These are phyloP conservation scores for Lentinula boryana DNA, from an alignment of 768 basidiomycete genomes.

Conservation along the genomic window DNA sequence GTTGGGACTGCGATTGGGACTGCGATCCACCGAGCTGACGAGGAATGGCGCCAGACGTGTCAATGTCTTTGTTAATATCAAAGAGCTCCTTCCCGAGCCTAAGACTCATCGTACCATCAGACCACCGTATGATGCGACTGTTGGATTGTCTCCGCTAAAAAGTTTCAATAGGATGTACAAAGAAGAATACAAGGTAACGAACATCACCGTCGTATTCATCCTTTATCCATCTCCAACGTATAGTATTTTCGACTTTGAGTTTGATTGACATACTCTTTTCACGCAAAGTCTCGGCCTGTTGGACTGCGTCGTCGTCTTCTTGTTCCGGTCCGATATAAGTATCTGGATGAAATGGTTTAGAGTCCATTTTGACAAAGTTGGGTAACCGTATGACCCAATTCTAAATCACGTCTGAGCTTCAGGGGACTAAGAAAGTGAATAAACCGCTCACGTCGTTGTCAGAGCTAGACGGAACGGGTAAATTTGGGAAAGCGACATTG, in stretches of 20 bases:
- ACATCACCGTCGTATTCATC: slow-evolving; percentile 73
- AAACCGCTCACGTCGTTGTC: slow-evolving; percentile 66
- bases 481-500: slow-evolving; percentile 77
- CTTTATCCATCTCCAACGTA: slow-evolving; percentile 93
- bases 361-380: slow-evolving; percentile 87
- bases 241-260: slow-evolving; percentile 87
- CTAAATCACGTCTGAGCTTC: slow-evolving; percentile 28
- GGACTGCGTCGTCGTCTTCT: slow-evolving; percentile 59
- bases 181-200: slow-evolving; percentile 23
- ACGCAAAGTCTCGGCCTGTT: slow-evolving; percentile 52
- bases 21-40: slow-evolving; percentile 51
- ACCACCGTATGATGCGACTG: slow-evolving; percentile 89
- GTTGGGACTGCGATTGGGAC: slow-evolving; percentile 34
- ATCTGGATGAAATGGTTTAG: slow-evolving; percentile 85
- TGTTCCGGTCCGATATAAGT: slow-evolving; percentile 81
- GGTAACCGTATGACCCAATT: slow-evolving; percentile 92
- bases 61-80: slow-evolving; percentile 77
- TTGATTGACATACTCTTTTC: slow-evolving; percentile 84
- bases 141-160: slow-evolving; percentile 80
- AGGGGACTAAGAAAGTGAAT: slow-evolving; percentile 3
- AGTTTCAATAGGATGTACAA: slow-evolving; percentile 1
- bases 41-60: slow-evolving; percentile 64
- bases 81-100: slow-evolving; percentile 92
- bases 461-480: slow-evolving; percentile 73
- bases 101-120: slow-evolving; percentile 87